Evolutionary conservation across 306 rosid species (phyloP).

Genomic region (Cucumis sativus): DNA sequence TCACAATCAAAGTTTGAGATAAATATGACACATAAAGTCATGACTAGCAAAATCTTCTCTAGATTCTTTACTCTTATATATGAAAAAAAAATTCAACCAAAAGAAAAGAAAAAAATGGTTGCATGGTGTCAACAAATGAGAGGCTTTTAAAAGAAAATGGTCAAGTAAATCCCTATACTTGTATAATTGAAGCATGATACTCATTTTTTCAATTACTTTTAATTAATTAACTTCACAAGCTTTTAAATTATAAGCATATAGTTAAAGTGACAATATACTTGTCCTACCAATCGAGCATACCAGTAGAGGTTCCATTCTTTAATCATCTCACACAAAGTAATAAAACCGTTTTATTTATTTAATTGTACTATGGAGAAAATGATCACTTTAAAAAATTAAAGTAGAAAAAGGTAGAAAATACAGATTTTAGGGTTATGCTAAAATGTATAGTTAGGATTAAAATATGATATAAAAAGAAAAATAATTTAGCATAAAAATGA

Average conservation of each 20-base stretch:
- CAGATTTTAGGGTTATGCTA: too few relatives aligned
- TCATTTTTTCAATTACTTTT: neutral
- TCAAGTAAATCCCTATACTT: neutral
- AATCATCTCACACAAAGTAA: too few relatives aligned
- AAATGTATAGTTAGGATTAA: too few relatives aligned
- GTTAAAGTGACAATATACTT: too few relatives aligned
- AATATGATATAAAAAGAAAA: too few relatives aligned
- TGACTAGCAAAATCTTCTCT: neutral
- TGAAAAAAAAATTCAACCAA: neutral
- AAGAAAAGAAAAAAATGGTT: neutral
- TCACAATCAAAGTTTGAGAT: neutral
- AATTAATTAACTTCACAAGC: neutral
- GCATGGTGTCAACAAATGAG: neutral
- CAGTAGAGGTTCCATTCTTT: too few relatives aligned
- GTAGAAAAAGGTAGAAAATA: too few relatives aligned
- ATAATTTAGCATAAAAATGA: neutral
- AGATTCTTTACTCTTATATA: neutral
- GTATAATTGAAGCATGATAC: neutral
- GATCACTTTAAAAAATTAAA: too few relatives aligned
- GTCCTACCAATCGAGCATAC: too few relatives aligned
- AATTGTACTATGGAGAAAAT: too few relatives aligned
- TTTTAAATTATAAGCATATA: too few relatives aligned
- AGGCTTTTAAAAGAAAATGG: neutral
- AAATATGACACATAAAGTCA: neutral
- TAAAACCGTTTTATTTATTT: too few relatives aligned